Percentiles rank a stretch among this genome's conserved stretches.
Evolutionary conservation across 805 yeast genomes (phyloP).

Genomic region (Candida caryicola): DNA sequence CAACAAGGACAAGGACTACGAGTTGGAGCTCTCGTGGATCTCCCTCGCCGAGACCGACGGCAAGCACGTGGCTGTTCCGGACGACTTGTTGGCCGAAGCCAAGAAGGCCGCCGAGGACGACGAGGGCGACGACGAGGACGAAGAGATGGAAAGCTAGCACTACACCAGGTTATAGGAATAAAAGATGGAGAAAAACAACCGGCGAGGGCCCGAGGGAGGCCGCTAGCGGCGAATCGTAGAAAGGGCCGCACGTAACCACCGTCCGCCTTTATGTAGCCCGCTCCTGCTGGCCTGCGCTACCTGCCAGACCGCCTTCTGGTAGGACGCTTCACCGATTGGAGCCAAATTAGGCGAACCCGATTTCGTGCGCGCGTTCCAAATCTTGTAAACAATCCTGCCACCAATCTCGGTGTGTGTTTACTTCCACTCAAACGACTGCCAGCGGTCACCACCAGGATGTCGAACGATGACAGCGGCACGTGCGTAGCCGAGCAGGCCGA

Average conservation of each 20-base stretch:
- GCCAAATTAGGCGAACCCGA: neutral
- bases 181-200: neutral
- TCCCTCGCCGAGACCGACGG: constrained; percentile 75
- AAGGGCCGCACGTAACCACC: neutral
- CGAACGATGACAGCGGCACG: neutral
- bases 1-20: constrained; percentile 95
- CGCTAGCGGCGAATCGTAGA: neutral
- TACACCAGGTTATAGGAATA: too few relatives aligned
- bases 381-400: neutral
- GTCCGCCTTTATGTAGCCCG: too few relatives aligned
- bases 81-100: constrained; percentile 78
- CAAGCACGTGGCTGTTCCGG: constrained; percentile 75
- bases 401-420: too few relatives aligned
- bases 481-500: neutral
- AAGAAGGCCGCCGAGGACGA: constrained; percentile 79
- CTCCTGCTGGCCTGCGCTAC: too few relatives aligned
- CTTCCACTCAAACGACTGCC: neutral
- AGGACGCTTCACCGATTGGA: too few relatives aligned
- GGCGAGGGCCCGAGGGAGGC: neutral
- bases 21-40: constrained; percentile 90
- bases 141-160: constrained; percentile 20
- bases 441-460: neutral
- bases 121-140: constrained; percentile 72
- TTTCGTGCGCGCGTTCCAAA: neutral
- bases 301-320: too few relatives aligned